Percentiles rank a stretch among this genome's conserved stretches.
Conservation (phyloP, 1,284 basidiomycete species). For the Thecaphora thlaspeos region DNA sequence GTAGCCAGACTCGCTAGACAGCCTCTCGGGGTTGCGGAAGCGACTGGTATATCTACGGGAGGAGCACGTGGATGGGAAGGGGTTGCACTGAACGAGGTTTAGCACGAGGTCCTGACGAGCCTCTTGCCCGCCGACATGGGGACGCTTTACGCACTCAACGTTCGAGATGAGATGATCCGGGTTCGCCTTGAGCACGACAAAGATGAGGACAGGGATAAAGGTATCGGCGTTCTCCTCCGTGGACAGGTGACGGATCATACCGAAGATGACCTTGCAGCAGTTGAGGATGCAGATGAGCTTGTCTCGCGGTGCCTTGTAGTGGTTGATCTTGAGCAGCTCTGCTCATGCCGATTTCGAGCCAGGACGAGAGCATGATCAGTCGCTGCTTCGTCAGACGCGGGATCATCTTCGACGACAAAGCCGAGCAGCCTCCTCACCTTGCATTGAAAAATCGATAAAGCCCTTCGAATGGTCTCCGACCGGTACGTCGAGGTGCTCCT, state of each 20-base stretch:
- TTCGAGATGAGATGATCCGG: conserved; percentile 91
- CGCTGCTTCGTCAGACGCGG: no score
- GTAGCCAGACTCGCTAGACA: conserved; percentile 94
- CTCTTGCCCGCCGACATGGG: no score
- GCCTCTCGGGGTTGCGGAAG: conserved; percentile 82
- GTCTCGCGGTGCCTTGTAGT: conserved; percentile 96
- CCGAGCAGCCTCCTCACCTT: conserved; percentile 64
- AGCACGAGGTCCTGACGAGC: no score
- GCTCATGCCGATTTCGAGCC: no score
- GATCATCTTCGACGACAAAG: no score
- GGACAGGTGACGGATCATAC: conserved; percentile 79
- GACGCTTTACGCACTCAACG: conserved; percentile 64
- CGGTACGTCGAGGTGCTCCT: conserved; percentile 75
- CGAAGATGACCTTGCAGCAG: conserved; percentile 98
- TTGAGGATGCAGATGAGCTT: conserved; percentile 98
- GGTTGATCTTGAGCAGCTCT: conserved; percentile 84
- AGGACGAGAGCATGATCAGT: no score
- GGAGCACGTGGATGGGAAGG: no score
- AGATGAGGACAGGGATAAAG: conserved; percentile 92
- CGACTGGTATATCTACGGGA: conserved; percentile 75
- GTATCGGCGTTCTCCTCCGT: conserved; percentile 67
- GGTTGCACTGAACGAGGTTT: no score
- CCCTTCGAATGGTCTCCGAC: conserved; percentile 63
- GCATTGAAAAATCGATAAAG: conserved; percentile 89
- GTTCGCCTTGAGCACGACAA: conserved; percentile 87